Conservation (phyloP, 176 grass and related monocot species). For the Bolboschoenus planiculmis region DNA sequence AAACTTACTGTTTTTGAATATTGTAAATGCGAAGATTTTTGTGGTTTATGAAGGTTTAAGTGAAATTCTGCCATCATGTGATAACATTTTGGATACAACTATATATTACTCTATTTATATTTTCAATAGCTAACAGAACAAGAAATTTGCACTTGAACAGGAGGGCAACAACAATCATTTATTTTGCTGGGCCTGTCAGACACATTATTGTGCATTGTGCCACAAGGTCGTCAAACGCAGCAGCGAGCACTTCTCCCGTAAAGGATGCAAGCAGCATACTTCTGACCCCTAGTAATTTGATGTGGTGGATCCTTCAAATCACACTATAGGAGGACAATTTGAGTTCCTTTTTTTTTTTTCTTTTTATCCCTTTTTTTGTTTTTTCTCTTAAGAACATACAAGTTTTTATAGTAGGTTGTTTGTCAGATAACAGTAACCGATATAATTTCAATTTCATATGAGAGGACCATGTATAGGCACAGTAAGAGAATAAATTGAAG, state of each 20-base stretch:
- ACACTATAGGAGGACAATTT: not conserved
- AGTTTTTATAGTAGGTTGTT: not conserved
- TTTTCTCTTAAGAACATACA: not conserved
- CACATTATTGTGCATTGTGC: conserved; percentile 50
- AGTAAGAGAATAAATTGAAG: not conserved
- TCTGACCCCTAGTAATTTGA: conserved; percentile 15
- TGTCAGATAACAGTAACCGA: not conserved
- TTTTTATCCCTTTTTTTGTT: not conserved
- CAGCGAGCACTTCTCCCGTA: conserved; percentile 35
- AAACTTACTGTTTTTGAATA: not conserved
- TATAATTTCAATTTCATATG: not conserved
- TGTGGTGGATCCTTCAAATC: not conserved
- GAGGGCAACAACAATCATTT: conserved; percentile 45
- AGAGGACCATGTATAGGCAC: not conserved
- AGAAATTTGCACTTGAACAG: conserved; percentile 19
- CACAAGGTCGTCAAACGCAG: conserved; percentile 35
- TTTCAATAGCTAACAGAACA: not conserved
- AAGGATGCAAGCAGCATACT: conserved; percentile 44
- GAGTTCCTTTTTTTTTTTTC: not conserved
- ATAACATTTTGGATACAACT: not conserved
- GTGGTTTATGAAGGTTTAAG: not conserved
- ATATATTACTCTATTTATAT: not conserved
- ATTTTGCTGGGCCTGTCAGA: conserved; percentile 41
- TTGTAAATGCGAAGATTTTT: not conserved
- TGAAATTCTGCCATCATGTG: not conserved